Base-by-base conservation (phyloP, 306 rosid genomes). In the Senna tora region DNA sequence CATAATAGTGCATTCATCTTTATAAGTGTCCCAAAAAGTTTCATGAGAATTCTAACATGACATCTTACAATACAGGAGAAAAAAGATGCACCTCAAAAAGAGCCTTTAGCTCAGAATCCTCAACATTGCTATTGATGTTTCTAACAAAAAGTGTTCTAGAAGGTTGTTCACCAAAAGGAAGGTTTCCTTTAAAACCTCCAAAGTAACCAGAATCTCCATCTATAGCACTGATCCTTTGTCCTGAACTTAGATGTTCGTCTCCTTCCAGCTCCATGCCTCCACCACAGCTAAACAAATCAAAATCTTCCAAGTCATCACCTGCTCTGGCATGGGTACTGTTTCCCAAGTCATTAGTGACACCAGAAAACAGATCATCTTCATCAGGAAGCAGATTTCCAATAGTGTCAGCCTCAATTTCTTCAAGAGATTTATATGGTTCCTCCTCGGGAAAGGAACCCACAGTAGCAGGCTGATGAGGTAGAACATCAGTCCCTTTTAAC, bases 261-360 rank as follows among this genome's bases (percentile, higher is more conserved):
- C 83, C 94, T 81, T 85, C 97, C 76, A 90, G 66, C 63, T 90
- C 97, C 92, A 90, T 67, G 72, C 97, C 97, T 34, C 97, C 97
- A 0, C 87, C 87, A 43, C 89, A 86, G 77, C 97, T 90, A 77
- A 90, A 90, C 75, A 90, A 74, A 81, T 90, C 96, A 79, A 84
- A 86, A 74, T 90, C 97, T 77, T 90, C 97, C 43, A 74, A 80
- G 67, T 87, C 94, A 41, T 86, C 91, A 68, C 68, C 81, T 30
- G 54, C 54, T 73, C 50, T 84, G 42, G 77, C 78, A 47, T 71
- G 72, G 46, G 75, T 68, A 79, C 53, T 53, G 72, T 45, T 20
- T 52, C 84, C 90, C 61, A 57, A 77, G 51, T 72, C 92, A 78
- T 84, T 85, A 69, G 38, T 36, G 75, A 88, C 79, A 53, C 97